Evolutionary conservation across 2,329 filamentous ascomycete genomes (phyloP).

Genomic region (Talaromyces sp.): DNA sequence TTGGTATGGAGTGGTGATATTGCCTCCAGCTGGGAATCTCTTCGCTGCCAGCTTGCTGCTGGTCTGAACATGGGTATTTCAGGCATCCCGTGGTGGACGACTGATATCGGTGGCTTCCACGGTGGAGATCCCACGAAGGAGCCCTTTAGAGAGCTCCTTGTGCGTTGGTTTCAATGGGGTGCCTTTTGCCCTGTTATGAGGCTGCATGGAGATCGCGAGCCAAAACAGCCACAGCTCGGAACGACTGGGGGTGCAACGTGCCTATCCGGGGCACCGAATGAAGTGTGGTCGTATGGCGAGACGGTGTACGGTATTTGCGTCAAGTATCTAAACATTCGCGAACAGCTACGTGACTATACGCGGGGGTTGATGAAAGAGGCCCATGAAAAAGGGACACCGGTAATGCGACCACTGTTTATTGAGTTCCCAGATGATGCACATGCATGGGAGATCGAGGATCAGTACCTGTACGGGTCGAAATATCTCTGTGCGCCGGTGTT

Average conservation of each 20-base stretch:
- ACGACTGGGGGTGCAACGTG: slow-evolving; percentile 33
- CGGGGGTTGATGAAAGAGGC: slow-evolving; percentile 56
- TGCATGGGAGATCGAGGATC: slow-evolving; percentile 55
- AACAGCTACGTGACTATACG: slow-evolving; percentile 56
- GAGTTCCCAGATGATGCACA: slow-evolving; percentile 55
- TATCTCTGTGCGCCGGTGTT: slow-evolving; percentile 58
- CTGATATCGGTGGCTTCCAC: slow-evolving; percentile 67
- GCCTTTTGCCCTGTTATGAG: slow-evolving; percentile 65
- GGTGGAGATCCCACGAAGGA: slow-evolving; percentile 56
- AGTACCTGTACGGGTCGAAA: slow-evolving; percentile 61
- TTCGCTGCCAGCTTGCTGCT: slow-evolving; percentile 58
- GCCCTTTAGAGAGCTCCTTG: slow-evolving; percentile 59
- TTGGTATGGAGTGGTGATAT: slow-evolving; percentile 66
- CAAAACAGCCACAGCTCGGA: slow-evolving; percentile 45
- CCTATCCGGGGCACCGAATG: slow-evolving; percentile 52
- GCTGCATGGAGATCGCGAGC: slow-evolving; percentile 62
- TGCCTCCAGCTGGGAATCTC: slow-evolving; percentile 57
- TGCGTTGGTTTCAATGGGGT: slow-evolving; percentile 67
- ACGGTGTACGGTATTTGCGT: slow-evolving; percentile 58
- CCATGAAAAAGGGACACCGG: slow-evolving; percentile 55
- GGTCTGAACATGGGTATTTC: slow-evolving; percentile 63
- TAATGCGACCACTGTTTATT: slow-evolving; percentile 62
- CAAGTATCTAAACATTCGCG: slow-evolving; percentile 56
- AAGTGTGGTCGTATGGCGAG: slow-evolving; percentile 63
- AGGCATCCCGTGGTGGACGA: slow-evolving; percentile 66